Evolutionary conservation across 1,139 yeast species (phyloP).

Genomic region (Sugiyamaella paludigena): DNA sequence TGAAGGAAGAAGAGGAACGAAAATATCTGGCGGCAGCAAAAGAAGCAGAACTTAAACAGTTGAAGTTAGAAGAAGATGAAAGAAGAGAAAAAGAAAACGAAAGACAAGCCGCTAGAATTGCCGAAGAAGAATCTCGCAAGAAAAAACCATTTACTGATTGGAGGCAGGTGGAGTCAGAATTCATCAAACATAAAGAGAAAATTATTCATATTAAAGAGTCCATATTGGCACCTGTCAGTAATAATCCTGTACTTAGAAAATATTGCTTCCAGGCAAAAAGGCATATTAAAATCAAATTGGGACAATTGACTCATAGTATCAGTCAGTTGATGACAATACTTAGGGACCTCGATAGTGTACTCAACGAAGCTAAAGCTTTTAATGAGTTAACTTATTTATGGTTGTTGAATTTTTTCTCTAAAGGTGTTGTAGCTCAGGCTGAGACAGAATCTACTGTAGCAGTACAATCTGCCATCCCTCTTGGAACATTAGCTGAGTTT

Average conservation of each 20-base stretch:
- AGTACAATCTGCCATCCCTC: conserved; percentile 74
- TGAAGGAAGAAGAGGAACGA: conserved; percentile 25
- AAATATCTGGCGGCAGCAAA: conserved; percentile 19
- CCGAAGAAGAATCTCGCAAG: background rate
- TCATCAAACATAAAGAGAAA: conserved; percentile 46
- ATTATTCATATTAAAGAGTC: conserved; percentile 59
- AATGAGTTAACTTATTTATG: conserved; percentile 60
- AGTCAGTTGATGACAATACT: conserved; percentile 54
- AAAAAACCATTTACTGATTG: conserved; percentile 15
- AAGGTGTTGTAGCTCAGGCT: conserved; percentile 84
- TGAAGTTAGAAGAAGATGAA: conserved; percentile 22
- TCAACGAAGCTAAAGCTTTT: conserved; percentile 41
- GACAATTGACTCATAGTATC: conserved; percentile 77
- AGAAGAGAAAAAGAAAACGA: conserved; percentile 22
- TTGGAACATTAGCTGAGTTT: conserved; percentile 63
- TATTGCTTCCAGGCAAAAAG: conserved; percentile 50
- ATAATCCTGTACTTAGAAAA: conserved; percentile 42
- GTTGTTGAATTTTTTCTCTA: conserved; percentile 78
- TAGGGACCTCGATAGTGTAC: conserved; percentile 48
- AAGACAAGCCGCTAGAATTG: conserved; percentile 21
- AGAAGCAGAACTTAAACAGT: conserved; percentile 18
- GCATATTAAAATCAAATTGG: conserved; percentile 81
- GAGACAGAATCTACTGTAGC: conserved; percentile 87
- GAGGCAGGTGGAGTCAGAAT: conserved; percentile 16
- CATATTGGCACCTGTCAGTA: conserved; percentile 39